Percentiles rank a stretch among this genome's conserved stretches.
Conservation (phyloP, 192 early-diverging fungal species). For the Umbelopsis vinacea region DNA sequence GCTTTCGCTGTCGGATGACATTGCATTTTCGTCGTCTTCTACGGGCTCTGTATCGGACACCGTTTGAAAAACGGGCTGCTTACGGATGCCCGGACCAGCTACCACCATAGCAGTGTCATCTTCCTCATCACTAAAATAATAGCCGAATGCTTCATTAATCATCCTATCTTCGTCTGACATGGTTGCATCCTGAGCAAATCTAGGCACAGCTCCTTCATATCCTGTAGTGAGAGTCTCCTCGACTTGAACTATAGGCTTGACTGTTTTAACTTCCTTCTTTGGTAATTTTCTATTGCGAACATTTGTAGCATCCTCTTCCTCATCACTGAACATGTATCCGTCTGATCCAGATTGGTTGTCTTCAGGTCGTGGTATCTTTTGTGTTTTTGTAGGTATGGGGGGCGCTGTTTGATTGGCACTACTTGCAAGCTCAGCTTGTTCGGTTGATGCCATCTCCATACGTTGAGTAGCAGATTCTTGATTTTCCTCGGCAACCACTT, state of each 20-base stretch:
- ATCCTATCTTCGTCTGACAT: neutral
- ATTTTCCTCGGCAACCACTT: neutral
- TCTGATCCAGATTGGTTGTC: neutral
- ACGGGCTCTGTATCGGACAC: neutral
- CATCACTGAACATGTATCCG: conserved; percentile 7
- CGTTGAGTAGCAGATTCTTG: neutral
- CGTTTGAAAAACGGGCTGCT: neutral
- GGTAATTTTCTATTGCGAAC: neutral
- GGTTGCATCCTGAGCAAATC: neutral
- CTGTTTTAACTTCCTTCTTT: neutral
- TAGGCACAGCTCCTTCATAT: neutral
- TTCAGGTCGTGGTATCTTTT: neutral
- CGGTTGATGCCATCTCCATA: neutral
- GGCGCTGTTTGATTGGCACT: neutral
- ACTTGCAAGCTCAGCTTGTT: neutral
- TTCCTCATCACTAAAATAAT: conserved; percentile 9
- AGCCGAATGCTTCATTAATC: neutral
- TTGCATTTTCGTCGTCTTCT: neutral
- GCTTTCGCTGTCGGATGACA: neutral
- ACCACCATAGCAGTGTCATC: neutral
- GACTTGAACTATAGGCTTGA: conserved; percentile 1
- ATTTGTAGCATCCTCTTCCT: neutral
- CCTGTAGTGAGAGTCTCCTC: neutral
- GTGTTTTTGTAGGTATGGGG: too few relatives aligned
- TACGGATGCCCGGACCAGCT: neutral